Evolutionary conservation across 2,329 filamentous ascomycete species (phyloP), one percentile per base, ranked within the genome.

Genomic region (Colletotrichum zoysiae): DNA sequence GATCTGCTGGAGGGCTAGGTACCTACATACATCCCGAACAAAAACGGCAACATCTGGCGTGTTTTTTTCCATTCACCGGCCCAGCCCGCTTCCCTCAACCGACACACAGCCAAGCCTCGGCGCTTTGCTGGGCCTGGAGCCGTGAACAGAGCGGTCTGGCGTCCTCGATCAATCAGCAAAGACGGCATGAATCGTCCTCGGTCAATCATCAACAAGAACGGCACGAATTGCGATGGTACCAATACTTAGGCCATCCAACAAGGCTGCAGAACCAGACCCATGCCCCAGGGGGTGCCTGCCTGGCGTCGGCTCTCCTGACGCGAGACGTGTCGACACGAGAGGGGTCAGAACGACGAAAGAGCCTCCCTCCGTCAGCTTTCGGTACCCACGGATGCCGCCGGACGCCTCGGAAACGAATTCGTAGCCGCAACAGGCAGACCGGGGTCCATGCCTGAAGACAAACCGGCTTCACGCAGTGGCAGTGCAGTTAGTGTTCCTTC

Each of bases 31-130:
- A 30, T 30, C n/a, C 38, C 65, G 26, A 60, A 50, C 44, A 48
- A 64, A 64, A 64, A 63, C 40, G 59, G 42, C 59, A 68, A 59
- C 53, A 51, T 58, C 38, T 66, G 55, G 51, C 40, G 42, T 3
- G 20, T 42, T 59, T 48, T 59, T 48, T 48, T 33, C 12, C 38
- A 30, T 30, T 12, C 30, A 42, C 40, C 9, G 53, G 55, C 23
- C 35, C 23, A n/a, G 18, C 33, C 50, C 46, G 18, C 50, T 65
- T 11, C 18, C 18, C 48, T 30, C 18, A 16, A 38, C 8, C 35
- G 23, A 42, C 35, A 56, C n/a, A 56, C 38, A 35, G 50, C 61
- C 61, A 56, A 64, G 61, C 61, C 50, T 56, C 23, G 38, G 50
- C 61, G 16, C 20, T 64, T 64, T 20, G 38, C 38, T 26, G 50